These are phyloP conservation scores for Wallemia mellicola DNA, from an alignment of 1,284 basidiomycete genomes.

Conservation along the genomic window DNA sequence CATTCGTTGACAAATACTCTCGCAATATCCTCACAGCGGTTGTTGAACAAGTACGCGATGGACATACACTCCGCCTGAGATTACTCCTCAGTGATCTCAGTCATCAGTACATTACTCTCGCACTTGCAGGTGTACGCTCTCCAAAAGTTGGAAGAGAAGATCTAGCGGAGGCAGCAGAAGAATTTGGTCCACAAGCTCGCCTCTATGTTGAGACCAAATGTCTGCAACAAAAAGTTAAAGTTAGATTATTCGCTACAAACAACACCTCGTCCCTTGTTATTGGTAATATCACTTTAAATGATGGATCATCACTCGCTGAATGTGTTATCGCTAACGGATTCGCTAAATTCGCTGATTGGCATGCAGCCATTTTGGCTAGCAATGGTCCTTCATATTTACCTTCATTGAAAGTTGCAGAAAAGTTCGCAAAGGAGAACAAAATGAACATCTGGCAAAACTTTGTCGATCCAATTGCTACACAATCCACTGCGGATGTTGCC, in stretches of 20 bases:
- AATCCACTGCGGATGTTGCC: constrained; percentile 5
- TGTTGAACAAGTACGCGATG: constrained; percentile 81
- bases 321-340: constrained; percentile 56
- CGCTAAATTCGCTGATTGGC: constrained; percentile 86
- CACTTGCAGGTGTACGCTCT: constrained; percentile 58
- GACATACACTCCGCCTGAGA: constrained; percentile 61
- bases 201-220: constrained; percentile 82
- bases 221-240: constrained; percentile 60
- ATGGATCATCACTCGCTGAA: constrained; percentile 33
- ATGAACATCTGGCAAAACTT: constrained; percentile 42
- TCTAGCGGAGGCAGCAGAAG: constrained; percentile 43
- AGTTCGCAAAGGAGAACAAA: constrained; percentile 50
- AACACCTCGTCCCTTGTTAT: constrained; percentile 58
- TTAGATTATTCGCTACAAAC: constrained; percentile 45
- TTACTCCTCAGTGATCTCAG: constrained; percentile 58
- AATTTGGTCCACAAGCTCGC: constrained; percentile 37
- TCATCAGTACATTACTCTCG: constrained; percentile 59
- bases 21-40: constrained; percentile 24
- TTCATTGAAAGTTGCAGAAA: constrained; percentile 54
- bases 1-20: constrained; percentile 38
- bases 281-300: constrained; percentile 31
- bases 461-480: constrained; percentile 35
- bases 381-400: constrained; percentile 44
- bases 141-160: constrained; percentile 42
- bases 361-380: constrained; percentile 68